Evolutionary conservation across 345 rosid species (phyloP).

Genomic region (Melastoma malabathricum): DNA sequence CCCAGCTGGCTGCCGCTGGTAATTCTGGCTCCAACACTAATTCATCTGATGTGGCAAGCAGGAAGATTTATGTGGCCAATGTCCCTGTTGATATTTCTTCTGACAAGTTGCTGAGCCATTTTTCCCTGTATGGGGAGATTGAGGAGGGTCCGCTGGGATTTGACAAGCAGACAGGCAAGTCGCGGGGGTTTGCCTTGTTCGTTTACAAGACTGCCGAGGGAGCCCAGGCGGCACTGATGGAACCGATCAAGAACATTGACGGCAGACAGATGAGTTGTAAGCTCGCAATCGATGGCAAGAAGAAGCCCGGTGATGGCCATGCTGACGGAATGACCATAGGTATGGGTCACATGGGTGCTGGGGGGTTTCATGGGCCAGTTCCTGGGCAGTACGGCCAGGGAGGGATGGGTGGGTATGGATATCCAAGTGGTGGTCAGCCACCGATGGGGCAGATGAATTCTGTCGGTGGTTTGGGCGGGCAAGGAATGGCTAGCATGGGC

Average conservation of each 20-base stretch:
- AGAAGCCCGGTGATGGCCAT: conserved; percentile 31
- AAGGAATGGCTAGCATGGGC: conserved; percentile 9
- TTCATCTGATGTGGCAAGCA: conserved; percentile 35
- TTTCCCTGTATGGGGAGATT: conserved; percentile 61
- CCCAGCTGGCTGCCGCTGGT: conserved; percentile 73
- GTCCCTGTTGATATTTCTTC: conserved; percentile 64
- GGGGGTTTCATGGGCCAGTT: conserved; percentile 11
- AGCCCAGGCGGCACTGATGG: conserved; percentile 64
- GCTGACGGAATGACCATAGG: conserved; percentile 57
- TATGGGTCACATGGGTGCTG: conserved; percentile 4
- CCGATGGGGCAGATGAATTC: conserved; percentile 37
- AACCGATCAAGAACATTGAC: conserved; percentile 58
- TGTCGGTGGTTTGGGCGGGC: conserved; percentile 18
- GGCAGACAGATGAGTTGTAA: conserved; percentile 63
- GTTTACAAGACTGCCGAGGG: conserved; percentile 71
- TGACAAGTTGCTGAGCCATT: conserved; percentile 45
- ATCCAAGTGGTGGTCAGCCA: conserved; percentile 26
- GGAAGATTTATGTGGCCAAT: conserved; percentile 79
- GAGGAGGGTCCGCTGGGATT: conserved; percentile 87
- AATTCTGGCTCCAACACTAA: conserved; percentile 29
- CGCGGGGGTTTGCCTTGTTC: conserved; percentile 70
- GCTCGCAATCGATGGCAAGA: conserved; percentile 71
- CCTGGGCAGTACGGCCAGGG: conserved; percentile 34
- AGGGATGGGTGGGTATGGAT: conserved; percentile 32
- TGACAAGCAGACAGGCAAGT: conserved; percentile 78